Percentiles rank a stretch among this genome's conserved stretches.
phyloP scores from a whole-genome alignment of 148 eudicot species.

The Polygonum aviculare region DNA sequence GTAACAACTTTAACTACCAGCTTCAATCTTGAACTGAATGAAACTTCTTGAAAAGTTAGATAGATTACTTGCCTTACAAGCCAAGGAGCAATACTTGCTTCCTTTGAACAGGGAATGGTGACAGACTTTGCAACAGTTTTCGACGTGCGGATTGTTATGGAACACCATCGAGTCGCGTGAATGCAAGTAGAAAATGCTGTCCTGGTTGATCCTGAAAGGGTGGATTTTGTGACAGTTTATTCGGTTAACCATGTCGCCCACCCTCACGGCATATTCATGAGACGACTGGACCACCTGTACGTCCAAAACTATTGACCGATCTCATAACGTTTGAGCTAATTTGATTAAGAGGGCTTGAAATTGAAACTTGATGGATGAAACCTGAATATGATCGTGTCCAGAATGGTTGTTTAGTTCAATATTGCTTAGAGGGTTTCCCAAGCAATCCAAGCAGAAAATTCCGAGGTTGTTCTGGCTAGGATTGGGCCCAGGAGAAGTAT shows the following conservation, averaged over 20 bases:
- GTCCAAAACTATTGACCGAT: too few relatives aligned
- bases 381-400: not conserved
- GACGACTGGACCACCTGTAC: not conserved
- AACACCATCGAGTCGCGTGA: not conserved
- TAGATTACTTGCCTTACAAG: not conserved
- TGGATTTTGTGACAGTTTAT: not conserved
- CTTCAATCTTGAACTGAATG: not conserved
- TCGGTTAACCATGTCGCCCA: not conserved
- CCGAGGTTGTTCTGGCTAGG: not conserved
- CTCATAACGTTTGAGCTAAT: too few relatives aligned
- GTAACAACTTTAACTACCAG: not conserved
- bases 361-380: too few relatives aligned
- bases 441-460: not conserved
- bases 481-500: not conserved
- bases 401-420: not conserved
- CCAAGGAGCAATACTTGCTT: not conserved
- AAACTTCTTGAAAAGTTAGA: not conserved
- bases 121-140: not conserved
- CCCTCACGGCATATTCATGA: not conserved
- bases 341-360: too few relatives aligned
- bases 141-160: not conserved
- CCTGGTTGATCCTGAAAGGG: not conserved
- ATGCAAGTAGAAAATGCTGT: not conserved
- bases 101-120: not conserved
- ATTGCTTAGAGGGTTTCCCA: not conserved